Evolutionary conservation across 495 filamentous ascomycete genomes (phyloP), one percentile per base, ranked within the genome.

Genomic region (Lindgomyces ingoldianus): DNA sequence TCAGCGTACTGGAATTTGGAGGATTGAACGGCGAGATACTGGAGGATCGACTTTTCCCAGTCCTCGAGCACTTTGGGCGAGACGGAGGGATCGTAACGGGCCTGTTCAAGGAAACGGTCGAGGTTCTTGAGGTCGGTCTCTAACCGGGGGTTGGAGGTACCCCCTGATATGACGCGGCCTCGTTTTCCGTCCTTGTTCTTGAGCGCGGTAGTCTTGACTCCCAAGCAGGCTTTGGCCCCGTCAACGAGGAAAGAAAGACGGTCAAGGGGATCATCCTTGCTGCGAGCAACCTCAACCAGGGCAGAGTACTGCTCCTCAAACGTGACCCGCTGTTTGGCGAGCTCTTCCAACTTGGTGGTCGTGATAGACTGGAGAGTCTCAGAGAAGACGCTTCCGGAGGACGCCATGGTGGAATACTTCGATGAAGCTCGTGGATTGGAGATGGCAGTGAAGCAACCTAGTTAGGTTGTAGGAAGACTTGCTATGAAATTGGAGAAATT

Each of bases 361-460:
- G 86, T 89, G 74, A 89, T 87, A 10, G 84, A 83, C 62, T 83
- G 81, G 18, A 89, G 78, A 16, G 85, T 86, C 69, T 85, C 79
- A 8, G 86, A 86, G 60, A 87, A 64, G 11, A 68, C 59, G 24
- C 56, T 59, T 12, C 67, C 67, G 1, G 67, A 61, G 14, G 67
- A 65, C 41, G 62, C 46, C 66, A 65, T 65, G 21, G 36, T 58
- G 30, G 4, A 1, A 1, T 12, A 8, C 2, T 52, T 33, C n/a
- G n/a, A n/a, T n/a, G n/a, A n/a, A n/a, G n/a, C n/a, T n/a, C n/a
- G n/a, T n/a, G n/a, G n/a, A n/a, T n/a, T n/a, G n/a, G n/a, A n/a
- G n/a, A n/a, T n/a, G n/a, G n/a, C n/a, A n/a, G n/a, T n/a, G n/a
- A n/a, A n/a, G n/a, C n/a, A n/a, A n/a, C n/a, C n/a, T n/a, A n/a